A percentile compares a stretch with the other conserved stretches of the same genome.
These are phyloP conservation scores for Primulina eburnea DNA, from an alignment of 257 asterid genomes.

Conservation along the genomic window DNA sequence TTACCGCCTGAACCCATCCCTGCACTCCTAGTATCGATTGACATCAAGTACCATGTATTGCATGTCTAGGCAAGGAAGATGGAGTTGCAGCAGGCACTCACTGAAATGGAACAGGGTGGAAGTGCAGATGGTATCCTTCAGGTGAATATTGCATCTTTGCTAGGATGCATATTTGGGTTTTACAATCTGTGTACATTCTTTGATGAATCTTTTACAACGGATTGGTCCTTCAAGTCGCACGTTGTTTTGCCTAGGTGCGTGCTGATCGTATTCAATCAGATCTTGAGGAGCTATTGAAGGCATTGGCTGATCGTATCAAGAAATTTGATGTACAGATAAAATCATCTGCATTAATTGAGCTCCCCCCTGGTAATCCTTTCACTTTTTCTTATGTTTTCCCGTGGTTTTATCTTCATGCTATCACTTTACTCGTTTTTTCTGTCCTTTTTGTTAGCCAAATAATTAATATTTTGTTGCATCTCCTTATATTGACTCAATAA, in stretches of 20 bases:
- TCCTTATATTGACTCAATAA: not conserved
- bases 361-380: conserved; percentile 68
- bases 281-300: conserved; percentile 91
- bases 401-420: conserved; percentile 17
- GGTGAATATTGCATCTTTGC: conserved; percentile 42
- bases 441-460: conserved; percentile 4
- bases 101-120: conserved; percentile 98
- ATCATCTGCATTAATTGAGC: conserved; percentile 78
- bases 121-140: conserved; percentile 99
- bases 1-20: not conserved
- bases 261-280: conserved; percentile 99
- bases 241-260: conserved; percentile 68
- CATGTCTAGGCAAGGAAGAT: conserved; percentile 74
- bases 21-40: conserved; percentile 16
- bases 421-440: conserved; percentile 10
- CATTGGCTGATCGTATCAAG: conserved; percentile 79
- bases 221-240: no score
- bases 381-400: conserved; percentile 22
- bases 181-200: conserved; percentile 13
- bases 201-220: conserved; percentile 13
- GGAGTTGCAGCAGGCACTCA: conserved; percentile 89
- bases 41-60: conserved; percentile 19
- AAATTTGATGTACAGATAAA: conserved; percentile 64
- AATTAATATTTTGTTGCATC: not conserved
- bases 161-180: conserved; percentile 17